Evolutionary conservation across 148 eudicot species (phyloP).

Genomic region (Rhododendron kiyosumense): DNA sequence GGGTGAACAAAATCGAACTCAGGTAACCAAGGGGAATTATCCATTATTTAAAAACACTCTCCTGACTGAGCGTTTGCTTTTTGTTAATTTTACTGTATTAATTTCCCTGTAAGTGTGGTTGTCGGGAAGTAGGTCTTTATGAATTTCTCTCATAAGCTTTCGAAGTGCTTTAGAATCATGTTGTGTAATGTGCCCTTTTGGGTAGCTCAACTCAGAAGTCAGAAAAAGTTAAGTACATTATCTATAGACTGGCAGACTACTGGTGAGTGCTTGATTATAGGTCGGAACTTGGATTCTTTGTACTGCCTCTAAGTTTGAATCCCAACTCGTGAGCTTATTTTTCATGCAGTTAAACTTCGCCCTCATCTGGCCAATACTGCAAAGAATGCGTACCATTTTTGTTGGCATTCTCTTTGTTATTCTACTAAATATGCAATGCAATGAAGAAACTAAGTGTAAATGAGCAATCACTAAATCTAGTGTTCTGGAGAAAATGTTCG

Average conservation of each 20-base stretch:
- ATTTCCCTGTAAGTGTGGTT: neutral
- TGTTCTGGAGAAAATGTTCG: neutral
- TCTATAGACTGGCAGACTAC: neutral
- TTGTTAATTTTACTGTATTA: neutral
- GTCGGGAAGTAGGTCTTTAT: neutral
- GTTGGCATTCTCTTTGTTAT: neutral
- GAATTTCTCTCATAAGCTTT: neutral
- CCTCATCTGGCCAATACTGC: neutral
- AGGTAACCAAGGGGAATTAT: neutral
- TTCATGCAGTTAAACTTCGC: neutral
- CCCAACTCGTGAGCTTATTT: neutral
- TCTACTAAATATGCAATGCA: neutral
- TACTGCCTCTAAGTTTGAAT: neutral
- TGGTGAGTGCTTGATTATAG: neutral
- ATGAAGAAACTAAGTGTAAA: neutral
- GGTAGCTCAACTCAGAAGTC: neutral
- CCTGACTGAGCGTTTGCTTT: neutral
- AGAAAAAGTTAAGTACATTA: neutral
- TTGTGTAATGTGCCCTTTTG: neutral
- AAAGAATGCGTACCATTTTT: neutral
- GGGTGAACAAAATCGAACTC: neutral
- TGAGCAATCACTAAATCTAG: neutral
- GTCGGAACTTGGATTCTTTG: neutral
- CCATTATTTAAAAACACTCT: neutral
- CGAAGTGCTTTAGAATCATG: neutral